These are phyloP conservation scores for Pseudogymnoascus sp. DNA, from an alignment of 2,329 filamentous ascomycete genomes.

Conservation along the genomic window DNA sequence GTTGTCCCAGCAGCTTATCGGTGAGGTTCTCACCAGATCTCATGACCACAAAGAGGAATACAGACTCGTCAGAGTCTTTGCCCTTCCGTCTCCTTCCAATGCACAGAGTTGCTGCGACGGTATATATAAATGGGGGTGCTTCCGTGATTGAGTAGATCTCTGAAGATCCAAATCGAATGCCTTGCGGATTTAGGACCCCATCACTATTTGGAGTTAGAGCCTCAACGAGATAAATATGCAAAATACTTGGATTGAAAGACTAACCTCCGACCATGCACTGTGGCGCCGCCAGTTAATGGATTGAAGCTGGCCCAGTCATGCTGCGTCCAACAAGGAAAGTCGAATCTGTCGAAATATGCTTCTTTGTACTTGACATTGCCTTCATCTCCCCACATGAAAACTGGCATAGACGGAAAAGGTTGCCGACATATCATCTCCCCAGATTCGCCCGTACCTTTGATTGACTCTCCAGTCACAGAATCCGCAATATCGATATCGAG, in stretches of 20 bases:
- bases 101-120: slow-evolving; percentile 19
- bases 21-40: slow-evolving; percentile 8
- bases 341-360: slow-evolving; percentile 38
- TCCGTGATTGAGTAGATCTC: slow-evolving; percentile 31
- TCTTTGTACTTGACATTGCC: slow-evolving; percentile 33
- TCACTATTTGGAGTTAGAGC: slow-evolving; percentile 7
- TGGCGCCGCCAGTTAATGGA: slow-evolving; percentile 31
- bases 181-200: slow-evolving; percentile 8
- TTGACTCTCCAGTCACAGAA: slow-evolving; percentile 27
- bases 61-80: slow-evolving; percentile 18
- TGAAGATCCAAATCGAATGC: slow-evolving; percentile 9
- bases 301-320: slow-evolving; percentile 38
- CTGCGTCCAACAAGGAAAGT: slow-evolving; percentile 34
- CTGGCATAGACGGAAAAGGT: slow-evolving; percentile 38
- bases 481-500: slow-evolving; percentile 39
- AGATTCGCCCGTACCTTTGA: slow-evolving; percentile 28
- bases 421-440: slow-evolving; percentile 38
- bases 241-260: background rate
- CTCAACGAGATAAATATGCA: slow-evolving; percentile 15
- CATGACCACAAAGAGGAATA: slow-evolving; percentile 22
- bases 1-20: slow-evolving; percentile 22
- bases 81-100: slow-evolving; percentile 16
- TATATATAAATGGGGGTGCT: slow-evolving; percentile 28
- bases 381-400: slow-evolving; percentile 36
- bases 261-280: slow-evolving; percentile 33